Evolutionary conservation across 441 rosid genomes (phyloP).

Genomic region (Gossypium gossypioides): DNA sequence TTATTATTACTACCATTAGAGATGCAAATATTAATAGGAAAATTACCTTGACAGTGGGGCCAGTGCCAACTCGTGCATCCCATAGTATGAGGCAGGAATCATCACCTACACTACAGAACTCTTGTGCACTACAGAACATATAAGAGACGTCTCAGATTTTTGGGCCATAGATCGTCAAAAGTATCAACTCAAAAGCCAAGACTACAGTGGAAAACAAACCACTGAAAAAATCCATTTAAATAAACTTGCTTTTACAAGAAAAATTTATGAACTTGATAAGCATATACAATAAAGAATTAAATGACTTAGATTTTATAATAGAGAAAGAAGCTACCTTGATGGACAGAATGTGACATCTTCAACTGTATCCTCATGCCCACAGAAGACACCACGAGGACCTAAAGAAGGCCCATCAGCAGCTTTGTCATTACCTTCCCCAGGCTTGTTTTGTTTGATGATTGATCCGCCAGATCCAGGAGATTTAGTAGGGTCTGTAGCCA

Average conservation of each 20-base stretch:
- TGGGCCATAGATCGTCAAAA: background rate
- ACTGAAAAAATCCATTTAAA: constrained; percentile 1
- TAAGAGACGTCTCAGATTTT: constrained; percentile 23
- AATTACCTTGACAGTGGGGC: constrained; percentile 67
- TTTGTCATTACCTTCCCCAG: constrained; percentile 32
- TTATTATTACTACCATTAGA: background rate
- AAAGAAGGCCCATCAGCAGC: constrained; percentile 55
- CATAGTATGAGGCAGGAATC: constrained; percentile 98
- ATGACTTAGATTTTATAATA: background rate
- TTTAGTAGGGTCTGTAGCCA: constrained; percentile 53
- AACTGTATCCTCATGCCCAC: constrained; percentile 91
- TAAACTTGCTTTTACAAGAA: background rate
- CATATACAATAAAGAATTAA: background rate
- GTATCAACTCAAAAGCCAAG: background rate
- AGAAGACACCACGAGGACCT: constrained; percentile 82
- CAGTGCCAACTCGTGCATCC: constrained; percentile 84
- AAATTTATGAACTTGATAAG: background rate
- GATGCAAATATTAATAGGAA: background rate
- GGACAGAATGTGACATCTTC: constrained; percentile 97
- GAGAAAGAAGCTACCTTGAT: constrained; percentile 51
- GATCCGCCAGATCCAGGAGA: constrained; percentile 63
- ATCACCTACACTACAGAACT: constrained; percentile 97
- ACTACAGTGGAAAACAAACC: background rate
- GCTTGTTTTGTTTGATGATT: constrained; percentile 42
- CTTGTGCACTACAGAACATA: constrained; percentile 60